Conservation (phyloP, 139 green algal species). For the Micractinium sp. region DNA sequence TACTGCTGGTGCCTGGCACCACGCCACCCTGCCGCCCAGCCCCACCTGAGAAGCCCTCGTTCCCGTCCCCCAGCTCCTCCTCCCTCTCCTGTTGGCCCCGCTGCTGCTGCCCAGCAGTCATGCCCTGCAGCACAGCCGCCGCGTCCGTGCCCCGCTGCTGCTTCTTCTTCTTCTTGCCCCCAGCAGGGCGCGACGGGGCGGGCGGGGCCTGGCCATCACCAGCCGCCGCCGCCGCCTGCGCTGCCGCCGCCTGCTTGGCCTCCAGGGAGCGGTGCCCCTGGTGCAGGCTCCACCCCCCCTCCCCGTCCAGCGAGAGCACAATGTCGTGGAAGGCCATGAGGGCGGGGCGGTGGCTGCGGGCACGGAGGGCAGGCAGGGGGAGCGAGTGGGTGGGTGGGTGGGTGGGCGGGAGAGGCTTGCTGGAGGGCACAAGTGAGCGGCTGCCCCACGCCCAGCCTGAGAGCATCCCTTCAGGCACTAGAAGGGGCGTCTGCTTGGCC, state of each 20-base stretch:
- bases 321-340: constrained; percentile 85
- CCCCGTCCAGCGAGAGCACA: constrained; percentile 78
- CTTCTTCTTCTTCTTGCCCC: not conserved
- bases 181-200: not conserved
- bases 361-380: not conserved
- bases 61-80: constrained; percentile 41
- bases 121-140: constrained; percentile 38
- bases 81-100: not conserved
- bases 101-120: constrained; percentile 17
- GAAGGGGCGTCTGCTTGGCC: not conserved
- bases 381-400: no score
- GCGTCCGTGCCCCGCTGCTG: constrained; percentile 6
- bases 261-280: constrained; percentile 41
- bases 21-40: not conserved
- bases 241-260: not conserved
- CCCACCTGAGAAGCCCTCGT: constrained; percentile 44
- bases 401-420: no score
- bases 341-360: constrained; percentile 66
- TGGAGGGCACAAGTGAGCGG: not conserved
- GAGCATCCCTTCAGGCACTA: not conserved
- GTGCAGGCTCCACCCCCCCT: constrained; percentile 78
- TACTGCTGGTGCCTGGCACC: not conserved
- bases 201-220: not conserved
- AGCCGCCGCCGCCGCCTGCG: not conserved
- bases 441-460: not conserved